Evolutionary conservation across 495 filamentous ascomycete species (phyloP).

Genomic region (Annulohypoxylon maeteangense): DNA sequence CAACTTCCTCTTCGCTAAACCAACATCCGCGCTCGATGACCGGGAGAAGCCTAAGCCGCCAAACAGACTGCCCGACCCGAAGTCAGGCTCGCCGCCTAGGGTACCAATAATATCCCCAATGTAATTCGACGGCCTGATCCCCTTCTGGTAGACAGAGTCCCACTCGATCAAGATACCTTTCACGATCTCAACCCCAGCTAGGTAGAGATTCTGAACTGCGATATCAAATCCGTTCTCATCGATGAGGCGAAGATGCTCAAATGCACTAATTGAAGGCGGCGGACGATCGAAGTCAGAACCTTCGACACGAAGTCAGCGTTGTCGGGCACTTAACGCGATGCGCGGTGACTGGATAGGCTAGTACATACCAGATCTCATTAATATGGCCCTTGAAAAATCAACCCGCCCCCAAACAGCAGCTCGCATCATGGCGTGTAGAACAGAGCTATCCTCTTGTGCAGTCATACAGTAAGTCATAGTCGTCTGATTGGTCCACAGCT

Average conservation of each 20-base stretch:
- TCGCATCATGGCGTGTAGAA: constrained; percentile 74
- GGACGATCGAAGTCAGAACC: constrained; percentile 78
- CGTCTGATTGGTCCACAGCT: constrained; percentile 70
- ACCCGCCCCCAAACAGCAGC: constrained; percentile 62
- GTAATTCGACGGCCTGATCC: constrained; percentile 73
- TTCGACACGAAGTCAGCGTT: not conserved
- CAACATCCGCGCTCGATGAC: not conserved
- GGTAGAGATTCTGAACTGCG: constrained; percentile 73
- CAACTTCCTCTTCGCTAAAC: constrained; percentile 4
- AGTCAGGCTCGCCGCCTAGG: constrained; percentile 72
- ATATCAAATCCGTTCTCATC: constrained; percentile 68
- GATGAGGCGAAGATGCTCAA: constrained; percentile 66
- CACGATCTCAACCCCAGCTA: constrained; percentile 73
- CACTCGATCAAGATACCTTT: constrained; percentile 71
- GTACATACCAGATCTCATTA: constrained; percentile 71
- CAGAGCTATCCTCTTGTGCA: constrained; percentile 81
- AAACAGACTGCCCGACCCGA: constrained; percentile 65
- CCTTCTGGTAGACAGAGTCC: constrained; percentile 65
- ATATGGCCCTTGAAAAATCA: constrained; percentile 74
- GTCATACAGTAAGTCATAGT: constrained; percentile 74
- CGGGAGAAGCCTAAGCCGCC: constrained; percentile 33
- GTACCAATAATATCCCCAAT: constrained; percentile 78
- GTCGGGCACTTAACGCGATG: not conserved
- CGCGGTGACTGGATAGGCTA: not conserved
- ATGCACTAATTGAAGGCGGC: constrained; percentile 63